Evolutionary conservation across 2,329 filamentous ascomycete species (phyloP).

Genomic region (Teratosphaeria epicoccoides): DNA sequence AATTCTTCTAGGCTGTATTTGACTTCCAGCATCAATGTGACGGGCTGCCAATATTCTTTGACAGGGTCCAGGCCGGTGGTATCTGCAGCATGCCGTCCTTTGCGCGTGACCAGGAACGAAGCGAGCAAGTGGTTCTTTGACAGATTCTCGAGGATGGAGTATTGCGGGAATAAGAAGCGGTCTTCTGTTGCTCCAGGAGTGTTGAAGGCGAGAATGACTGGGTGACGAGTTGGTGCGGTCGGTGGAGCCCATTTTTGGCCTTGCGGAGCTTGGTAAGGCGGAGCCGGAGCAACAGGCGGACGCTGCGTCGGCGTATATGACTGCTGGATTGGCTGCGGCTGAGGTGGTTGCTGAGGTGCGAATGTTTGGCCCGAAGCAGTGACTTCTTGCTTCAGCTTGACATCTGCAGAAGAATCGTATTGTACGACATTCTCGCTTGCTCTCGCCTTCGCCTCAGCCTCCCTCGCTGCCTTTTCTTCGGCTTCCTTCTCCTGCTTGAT

Average conservation of each 20-base stretch:
- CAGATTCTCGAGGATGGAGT: slow-evolving; percentile 63
- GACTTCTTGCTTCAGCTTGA: slow-evolving; percentile 1
- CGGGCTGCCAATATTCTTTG: slow-evolving; percentile 66
- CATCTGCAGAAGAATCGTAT: slow-evolving; percentile 14
- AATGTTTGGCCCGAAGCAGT: background rate
- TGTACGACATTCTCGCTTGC: slow-evolving; percentile 10
- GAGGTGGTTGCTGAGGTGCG: background rate
- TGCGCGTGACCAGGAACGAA: slow-evolving; percentile 67
- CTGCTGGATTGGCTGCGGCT: background rate
- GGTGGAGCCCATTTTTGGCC: slow-evolving; percentile 6
- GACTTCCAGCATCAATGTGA: slow-evolving; percentile 50
- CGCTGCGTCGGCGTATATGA: slow-evolving; percentile 4
- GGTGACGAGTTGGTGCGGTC: slow-evolving; percentile 42
- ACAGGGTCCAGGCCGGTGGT: slow-evolving; percentile 24
- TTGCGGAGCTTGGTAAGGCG: slow-evolving; percentile 14
- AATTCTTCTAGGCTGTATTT: slow-evolving; percentile 41
- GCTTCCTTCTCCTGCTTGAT: slow-evolving; percentile 32
- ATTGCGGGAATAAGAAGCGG: slow-evolving; percentile 67
- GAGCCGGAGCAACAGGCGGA: slow-evolving; percentile 2
- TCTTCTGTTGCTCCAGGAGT: slow-evolving; percentile 52
- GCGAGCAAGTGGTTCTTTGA: slow-evolving; percentile 47
- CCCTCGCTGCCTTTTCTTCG: slow-evolving; percentile 5
- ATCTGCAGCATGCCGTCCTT: slow-evolving; percentile 48
- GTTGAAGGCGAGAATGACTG: slow-evolving; percentile 59
- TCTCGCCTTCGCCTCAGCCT: slow-evolving; percentile 4